Evolutionary conservation across 768 basidiomycete species (phyloP).

Genomic region (Leccinum olivaceopallidum): DNA sequence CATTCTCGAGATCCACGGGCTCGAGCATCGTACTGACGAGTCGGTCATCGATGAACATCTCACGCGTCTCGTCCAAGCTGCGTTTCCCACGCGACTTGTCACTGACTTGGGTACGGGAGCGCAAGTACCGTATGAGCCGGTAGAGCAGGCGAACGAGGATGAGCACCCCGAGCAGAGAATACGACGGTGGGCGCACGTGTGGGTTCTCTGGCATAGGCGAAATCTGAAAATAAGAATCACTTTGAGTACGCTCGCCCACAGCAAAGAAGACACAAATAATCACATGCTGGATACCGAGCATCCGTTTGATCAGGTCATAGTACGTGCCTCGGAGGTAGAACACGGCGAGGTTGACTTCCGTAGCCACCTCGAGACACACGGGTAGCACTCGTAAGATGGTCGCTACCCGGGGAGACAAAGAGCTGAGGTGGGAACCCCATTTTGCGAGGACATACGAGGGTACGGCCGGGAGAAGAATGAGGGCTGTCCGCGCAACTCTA

Average conservation of each 20-base stretch:
- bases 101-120: slow-evolving; percentile 27
- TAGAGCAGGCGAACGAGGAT: slow-evolving; percentile 64
- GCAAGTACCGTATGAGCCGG: slow-evolving; percentile 53
- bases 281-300: slow-evolving; percentile 72
- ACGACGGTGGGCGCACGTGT: slow-evolving; percentile 75
- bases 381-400: slow-evolving; percentile 42
- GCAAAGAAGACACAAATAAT: slow-evolving; percentile 14
- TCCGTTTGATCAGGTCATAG: slow-evolving; percentile 67
- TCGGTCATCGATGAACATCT: slow-evolving; percentile 57
- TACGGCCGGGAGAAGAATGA: slow-evolving; percentile 66
- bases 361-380: slow-evolving; percentile 49
- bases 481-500: slow-evolving; percentile 43
- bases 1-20: slow-evolving; percentile 49
- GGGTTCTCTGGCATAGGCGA: slow-evolving; percentile 73
- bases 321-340: slow-evolving; percentile 85
- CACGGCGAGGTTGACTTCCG: slow-evolving; percentile 75
- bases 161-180: slow-evolving; percentile 80
- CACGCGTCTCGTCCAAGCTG: slow-evolving; percentile 31
- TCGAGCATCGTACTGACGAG: slow-evolving; percentile 60
- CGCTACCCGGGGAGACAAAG: slow-evolving; percentile 34
- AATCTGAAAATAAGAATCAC: slow-evolving; percentile 45
- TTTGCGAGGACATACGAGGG: slow-evolving; percentile 63
- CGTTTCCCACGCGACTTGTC: slow-evolving; percentile 39
- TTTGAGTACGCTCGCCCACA: slow-evolving; percentile 1
- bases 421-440: slow-evolving; percentile 42